Evolutionary conservation across 352 stramenopile genomes (phyloP).

Genomic region (Pythium dissotocum): DNA sequence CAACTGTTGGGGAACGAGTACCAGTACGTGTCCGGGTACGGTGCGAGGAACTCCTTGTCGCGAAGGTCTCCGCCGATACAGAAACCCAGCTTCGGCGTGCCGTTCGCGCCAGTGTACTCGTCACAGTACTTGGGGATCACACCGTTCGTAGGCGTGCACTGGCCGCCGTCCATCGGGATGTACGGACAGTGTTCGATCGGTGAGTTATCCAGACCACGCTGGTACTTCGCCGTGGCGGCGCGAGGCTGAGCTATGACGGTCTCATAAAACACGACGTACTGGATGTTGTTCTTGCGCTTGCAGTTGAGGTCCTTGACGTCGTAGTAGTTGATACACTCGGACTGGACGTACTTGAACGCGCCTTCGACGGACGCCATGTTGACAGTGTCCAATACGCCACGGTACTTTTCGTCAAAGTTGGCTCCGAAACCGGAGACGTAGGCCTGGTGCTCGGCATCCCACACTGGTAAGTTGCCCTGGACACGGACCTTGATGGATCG

Average conservation of each 20-base stretch:
- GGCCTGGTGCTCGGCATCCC: conserved; percentile 29
- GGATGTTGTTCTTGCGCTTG: conserved; percentile 55
- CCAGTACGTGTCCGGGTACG: conserved; percentile 80
- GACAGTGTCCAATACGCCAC: conserved; percentile 32
- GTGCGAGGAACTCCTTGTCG: conserved; percentile 51
- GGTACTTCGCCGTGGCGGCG: conserved; percentile 46
- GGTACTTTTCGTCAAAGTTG: conserved; percentile 33
- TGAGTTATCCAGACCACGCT: conserved; percentile 27
- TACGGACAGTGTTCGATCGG: conserved; percentile 54
- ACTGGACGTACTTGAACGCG: conserved; percentile 23
- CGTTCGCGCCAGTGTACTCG: conserved; percentile 51
- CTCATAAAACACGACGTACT: conserved; percentile 68
- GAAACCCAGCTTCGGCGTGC: conserved; percentile 44
- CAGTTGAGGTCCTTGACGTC: conserved; percentile 16
- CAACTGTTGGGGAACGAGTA: conserved; percentile 84
- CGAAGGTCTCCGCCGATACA: conserved; percentile 45
- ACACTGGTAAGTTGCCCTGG: conserved; percentile 34
- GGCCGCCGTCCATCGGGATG: conserved; percentile 56
- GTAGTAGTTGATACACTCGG: conserved; percentile 28
- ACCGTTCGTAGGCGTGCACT: conserved; percentile 53
- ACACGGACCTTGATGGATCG: conserved; percentile 38
- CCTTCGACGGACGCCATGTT: conserved; percentile 26
- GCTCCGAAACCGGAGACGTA: conserved; percentile 30
- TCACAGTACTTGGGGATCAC: conserved; percentile 42
- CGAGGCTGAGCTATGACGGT: conserved; percentile 50